phyloP scores from a whole-genome alignment of 148 eudicot genomes.

The Amaranthus cruentus region DNA sequence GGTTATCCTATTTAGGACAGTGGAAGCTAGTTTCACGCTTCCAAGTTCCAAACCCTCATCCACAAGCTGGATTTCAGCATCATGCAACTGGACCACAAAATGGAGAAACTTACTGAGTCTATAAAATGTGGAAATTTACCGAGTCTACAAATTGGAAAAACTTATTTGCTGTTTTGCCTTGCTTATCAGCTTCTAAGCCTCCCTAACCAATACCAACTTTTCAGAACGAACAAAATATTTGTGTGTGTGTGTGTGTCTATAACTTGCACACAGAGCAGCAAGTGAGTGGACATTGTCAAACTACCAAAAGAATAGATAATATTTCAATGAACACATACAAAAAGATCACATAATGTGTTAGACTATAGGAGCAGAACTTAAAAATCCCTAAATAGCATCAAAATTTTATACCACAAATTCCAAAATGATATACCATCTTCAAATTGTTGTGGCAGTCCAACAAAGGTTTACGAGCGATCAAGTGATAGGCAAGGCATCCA shows the following conservation, averaged over 20 bases:
- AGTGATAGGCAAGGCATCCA: slow-evolving; percentile 88
- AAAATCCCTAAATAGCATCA: slow-evolving; percentile 5
- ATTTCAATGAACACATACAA: too few species aligned
- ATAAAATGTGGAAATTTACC: background rate
- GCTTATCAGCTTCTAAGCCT: background rate
- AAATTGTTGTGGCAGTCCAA: slow-evolving; percentile 99
- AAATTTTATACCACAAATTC: slow-evolving; percentile 3
- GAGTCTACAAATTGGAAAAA: background rate
- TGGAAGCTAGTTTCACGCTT: background rate
- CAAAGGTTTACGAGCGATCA: slow-evolving; percentile 82
- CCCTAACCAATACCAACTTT: background rate
- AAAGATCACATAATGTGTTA: background rate
- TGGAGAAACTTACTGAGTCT: background rate
- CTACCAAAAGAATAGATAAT: background rate
- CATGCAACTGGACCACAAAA: too few species aligned
- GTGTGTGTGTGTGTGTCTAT: too few species aligned
- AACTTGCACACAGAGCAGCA: background rate
- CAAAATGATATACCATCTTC: slow-evolving; percentile 67
- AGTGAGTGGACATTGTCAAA: background rate
- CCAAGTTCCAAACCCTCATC: background rate
- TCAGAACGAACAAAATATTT: background rate
- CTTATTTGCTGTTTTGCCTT: background rate
- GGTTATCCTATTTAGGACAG: background rate
- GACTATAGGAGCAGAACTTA: background rate
- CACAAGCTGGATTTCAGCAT: background rate